phyloP scores from a whole-genome alignment of 768 basidiomycete genomes.

The Pulveroboletus sp. region DNA sequence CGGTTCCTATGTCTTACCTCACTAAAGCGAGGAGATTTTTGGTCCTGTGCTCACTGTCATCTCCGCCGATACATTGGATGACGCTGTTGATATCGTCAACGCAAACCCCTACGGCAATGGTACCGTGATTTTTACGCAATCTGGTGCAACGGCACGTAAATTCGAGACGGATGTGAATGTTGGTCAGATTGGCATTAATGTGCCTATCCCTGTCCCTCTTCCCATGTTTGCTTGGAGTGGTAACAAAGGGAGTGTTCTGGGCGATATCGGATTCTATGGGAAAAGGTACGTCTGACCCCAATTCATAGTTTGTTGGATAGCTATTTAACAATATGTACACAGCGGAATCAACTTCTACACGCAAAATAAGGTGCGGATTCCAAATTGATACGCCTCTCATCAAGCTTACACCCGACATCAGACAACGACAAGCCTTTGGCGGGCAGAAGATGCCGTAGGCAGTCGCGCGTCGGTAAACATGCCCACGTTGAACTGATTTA shows the following conservation, averaged over 20 bases:
- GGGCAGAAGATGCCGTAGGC: slow-evolving; percentile 77
- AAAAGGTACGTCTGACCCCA: slow-evolving; percentile 51
- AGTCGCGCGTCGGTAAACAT: slow-evolving; percentile 82
- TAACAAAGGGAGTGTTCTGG: slow-evolving; percentile 83
- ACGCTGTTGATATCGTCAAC: slow-evolving; percentile 89
- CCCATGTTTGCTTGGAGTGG: slow-evolving; percentile 98
- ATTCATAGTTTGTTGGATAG: background rate
- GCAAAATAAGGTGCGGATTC: slow-evolving; percentile 72
- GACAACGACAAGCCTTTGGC: slow-evolving; percentile 95
- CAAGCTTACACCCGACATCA: slow-evolving; percentile 28
- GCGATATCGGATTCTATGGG: slow-evolving; percentile 91
- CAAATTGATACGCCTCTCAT: background rate
- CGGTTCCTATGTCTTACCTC: slow-evolving; percentile 1
- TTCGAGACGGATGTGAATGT: slow-evolving; percentile 88
- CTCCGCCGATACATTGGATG: slow-evolving; percentile 80
- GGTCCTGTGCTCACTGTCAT: slow-evolving; percentile 85
- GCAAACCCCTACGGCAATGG: slow-evolving; percentile 91
- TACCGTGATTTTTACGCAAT: slow-evolving; percentile 94
- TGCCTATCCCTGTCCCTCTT: slow-evolving; percentile 88
- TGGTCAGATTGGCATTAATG: slow-evolving; percentile 92
- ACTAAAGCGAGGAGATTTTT: slow-evolving; percentile 85
- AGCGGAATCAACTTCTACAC: slow-evolving; percentile 96
- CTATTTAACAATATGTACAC: slow-evolving; percentile 4
- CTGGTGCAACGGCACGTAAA: slow-evolving; percentile 90
- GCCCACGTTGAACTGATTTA: slow-evolving; percentile 62